Percentiles rank a stretch among this genome's conserved stretches.
These are phyloP conservation scores for Albophoma yamanashiensis DNA, from an alignment of 2,329 filamentous ascomycete genomes.

Conservation along the genomic window DNA sequence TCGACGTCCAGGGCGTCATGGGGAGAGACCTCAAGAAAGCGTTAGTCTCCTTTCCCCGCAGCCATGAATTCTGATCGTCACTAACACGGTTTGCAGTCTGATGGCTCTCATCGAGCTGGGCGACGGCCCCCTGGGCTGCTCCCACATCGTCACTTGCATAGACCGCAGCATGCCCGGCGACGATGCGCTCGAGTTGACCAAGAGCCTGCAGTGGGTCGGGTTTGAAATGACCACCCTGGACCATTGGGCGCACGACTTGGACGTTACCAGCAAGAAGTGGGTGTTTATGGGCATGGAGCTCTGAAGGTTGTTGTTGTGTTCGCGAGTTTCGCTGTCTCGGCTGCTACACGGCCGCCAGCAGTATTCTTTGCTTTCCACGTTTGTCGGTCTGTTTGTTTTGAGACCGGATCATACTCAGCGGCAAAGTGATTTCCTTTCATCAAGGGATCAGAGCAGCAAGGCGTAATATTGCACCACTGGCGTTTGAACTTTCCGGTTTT, in stretches of 20 bases:
- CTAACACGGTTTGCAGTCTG: slow-evolving; percentile 41
- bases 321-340: slow-evolving; percentile 2
- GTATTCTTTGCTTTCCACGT: neutral
- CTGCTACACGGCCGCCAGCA: neutral
- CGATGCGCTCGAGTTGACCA: slow-evolving; percentile 58
- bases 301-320: slow-evolving; percentile 28
- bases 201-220: slow-evolving; percentile 86
- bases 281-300: slow-evolving; percentile 83
- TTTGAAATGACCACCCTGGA: slow-evolving; percentile 77
- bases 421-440: neutral
- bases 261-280: slow-evolving; percentile 69
- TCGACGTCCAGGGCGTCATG: slow-evolving; percentile 58
- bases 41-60: slow-evolving; percentile 38
- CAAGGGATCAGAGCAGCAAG: neutral
- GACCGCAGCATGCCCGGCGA: slow-evolving; percentile 56
- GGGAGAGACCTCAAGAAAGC: slow-evolving; percentile 76
- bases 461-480: neutral
- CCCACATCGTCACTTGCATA: slow-evolving; percentile 69
- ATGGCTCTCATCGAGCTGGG: slow-evolving; percentile 87
- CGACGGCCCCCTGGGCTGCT: slow-evolving; percentile 64
- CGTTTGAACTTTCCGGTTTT: neutral
- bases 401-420: neutral
- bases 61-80: neutral
- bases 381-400: neutral
- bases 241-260: slow-evolving; percentile 54